These are phyloP conservation scores for Penicillium vulpinum DNA, from an alignment of 2,329 filamentous ascomycete species.

Conservation along the genomic window DNA sequence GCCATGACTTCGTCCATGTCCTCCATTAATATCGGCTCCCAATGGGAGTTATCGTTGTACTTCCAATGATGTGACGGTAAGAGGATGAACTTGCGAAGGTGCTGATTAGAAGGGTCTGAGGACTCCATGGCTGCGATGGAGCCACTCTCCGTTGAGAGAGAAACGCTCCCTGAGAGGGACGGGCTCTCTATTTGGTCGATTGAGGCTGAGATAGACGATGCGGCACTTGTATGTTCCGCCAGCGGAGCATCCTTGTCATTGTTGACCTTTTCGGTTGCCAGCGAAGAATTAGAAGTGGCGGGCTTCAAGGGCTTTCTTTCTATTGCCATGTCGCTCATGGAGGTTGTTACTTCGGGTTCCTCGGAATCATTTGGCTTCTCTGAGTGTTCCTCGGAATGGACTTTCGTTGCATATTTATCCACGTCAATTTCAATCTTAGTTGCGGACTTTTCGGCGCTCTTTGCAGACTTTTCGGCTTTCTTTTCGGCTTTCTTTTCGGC, in stretches of 20 bases:
- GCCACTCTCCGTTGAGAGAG: constrained; percentile 10
- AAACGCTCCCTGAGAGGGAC: constrained; percentile 4
- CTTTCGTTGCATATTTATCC: neutral
- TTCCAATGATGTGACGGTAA: constrained; percentile 60
- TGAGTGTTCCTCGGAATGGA: constrained; percentile 11
- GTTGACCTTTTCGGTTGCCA: neutral
- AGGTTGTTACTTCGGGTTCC: constrained; percentile 4
- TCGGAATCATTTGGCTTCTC: constrained; percentile 9
- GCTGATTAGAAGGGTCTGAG: constrained; percentile 35
- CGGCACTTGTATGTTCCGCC: neutral
- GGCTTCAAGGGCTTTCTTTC: constrained; percentile 1
- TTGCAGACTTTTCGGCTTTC: neutral
- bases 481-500: constrained; percentile 21
- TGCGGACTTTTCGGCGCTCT: constrained; percentile 15
- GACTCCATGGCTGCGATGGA: constrained; percentile 13
- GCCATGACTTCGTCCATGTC: constrained; percentile 82
- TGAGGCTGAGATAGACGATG: neutral
- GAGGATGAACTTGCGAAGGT: constrained; percentile 76
- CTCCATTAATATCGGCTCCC: constrained; percentile 78
- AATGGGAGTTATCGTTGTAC: constrained; percentile 66
- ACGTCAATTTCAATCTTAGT: constrained; percentile 19
- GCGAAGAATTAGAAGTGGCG: neutral
- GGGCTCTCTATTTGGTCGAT: neutral
- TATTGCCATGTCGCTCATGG: constrained; percentile 1
- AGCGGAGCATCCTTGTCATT: neutral